phyloP scores from a whole-genome alignment of 108 stramenopile genomes.

The Epipyxis sp. region DNA sequence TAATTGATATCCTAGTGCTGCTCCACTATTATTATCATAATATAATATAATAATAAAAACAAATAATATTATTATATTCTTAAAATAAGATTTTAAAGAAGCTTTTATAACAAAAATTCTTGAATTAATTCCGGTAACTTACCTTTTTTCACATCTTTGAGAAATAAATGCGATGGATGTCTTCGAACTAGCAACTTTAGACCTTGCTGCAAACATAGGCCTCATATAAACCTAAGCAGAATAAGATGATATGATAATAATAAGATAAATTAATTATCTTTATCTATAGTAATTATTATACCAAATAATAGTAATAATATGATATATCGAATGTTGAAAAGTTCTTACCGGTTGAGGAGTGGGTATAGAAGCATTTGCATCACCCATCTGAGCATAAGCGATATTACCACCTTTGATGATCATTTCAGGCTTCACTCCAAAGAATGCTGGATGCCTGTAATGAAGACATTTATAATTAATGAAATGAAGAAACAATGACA shows the following conservation, averaged over 20 bases:
- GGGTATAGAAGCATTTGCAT: slow-evolving; percentile 93
- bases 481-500: too few relatives aligned
- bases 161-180: too few relatives aligned
- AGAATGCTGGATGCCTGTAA: slow-evolving; percentile 81
- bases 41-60: slow-evolving; percentile 71
- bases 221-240: slow-evolving; percentile 82
- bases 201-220: slow-evolving; percentile 85
- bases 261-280: too few relatives aligned
- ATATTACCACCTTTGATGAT: slow-evolving; percentile 90
- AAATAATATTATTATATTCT: slow-evolving; percentile 39
- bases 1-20: slow-evolving; percentile 44
- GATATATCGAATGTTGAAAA: too few relatives aligned
- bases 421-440: slow-evolving; percentile 95
- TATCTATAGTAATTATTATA: too few relatives aligned
- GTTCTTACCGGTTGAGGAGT: slow-evolving; percentile 92
- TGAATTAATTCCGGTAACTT: too few relatives aligned
- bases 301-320: too few relatives aligned
- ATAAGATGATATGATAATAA: too few relatives aligned
- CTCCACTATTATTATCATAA: neutral
- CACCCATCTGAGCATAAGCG: slow-evolving; percentile 95
- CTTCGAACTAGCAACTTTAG: slow-evolving; percentile 53
- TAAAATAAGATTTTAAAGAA: slow-evolving; percentile 62
- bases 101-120: slow-evolving; percentile 69
- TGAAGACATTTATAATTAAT: too few relatives aligned
- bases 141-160: too few relatives aligned